Base-by-base conservation (phyloP, 2,329 filamentous ascomycete genomes). In the Chalaropsis ovoidea region DNA sequence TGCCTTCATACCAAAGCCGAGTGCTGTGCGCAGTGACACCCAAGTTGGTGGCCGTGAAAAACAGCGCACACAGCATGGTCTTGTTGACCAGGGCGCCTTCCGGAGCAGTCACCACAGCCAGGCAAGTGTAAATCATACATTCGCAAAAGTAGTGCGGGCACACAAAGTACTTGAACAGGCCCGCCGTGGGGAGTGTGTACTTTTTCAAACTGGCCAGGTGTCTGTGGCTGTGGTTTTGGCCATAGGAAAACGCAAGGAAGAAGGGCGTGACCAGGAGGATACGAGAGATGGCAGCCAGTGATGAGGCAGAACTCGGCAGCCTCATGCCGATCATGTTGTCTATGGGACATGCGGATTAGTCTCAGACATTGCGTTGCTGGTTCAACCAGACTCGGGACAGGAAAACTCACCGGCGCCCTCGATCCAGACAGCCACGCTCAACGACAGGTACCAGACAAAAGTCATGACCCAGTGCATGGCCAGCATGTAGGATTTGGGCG, bases 101-200 rank as follows among this genome's bases (percentile, higher is more conserved):
- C 0, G 92, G 91, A 0, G 92, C 90, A 39, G 86, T 85, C 47
- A 88, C 74, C 58, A 94, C 76, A 2, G 90, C 82, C 69, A 99
- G 76, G n/a, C 87, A 82, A 22, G 91, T 72, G 73, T 99, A 97
- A 67, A 96, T 84, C 49, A 88, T 73, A 72, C 89, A 92, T 76
- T 97, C 94, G 71, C 87, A 90, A 2, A 88, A 88, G 75, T 97
- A 99, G 76, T 99, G 94, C 19, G 94, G 91, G 70, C 89, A 95
- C 47, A 96, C 76, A 24, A 95, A 75, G 66, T 80, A 78, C 56
- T 79, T 78, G 74, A 97, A 99, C 66, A 88, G 76, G 2, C 86
- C 86, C 67, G 87, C 81, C 1, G 81, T 77, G 0, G 93, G 93
- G 27, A 97, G 79, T 11, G 88, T 88, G 75, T 99, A 97, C 72